Evolutionary conservation across 805 yeast genomes (phyloP), one percentile per base, ranked within the genome.

Genomic region (Tetrapisispora fleetii): DNA sequence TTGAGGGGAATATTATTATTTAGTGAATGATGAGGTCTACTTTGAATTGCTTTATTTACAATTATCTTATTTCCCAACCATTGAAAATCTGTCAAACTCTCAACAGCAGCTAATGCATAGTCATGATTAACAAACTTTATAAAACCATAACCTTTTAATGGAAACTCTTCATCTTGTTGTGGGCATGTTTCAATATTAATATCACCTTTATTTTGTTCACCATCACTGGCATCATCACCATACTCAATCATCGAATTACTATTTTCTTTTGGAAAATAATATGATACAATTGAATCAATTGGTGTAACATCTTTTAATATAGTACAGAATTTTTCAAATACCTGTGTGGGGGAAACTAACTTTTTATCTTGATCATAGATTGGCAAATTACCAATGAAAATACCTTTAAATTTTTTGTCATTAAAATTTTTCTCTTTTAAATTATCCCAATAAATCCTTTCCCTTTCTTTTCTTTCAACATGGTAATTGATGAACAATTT

Each of bases 401-500:
- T 68, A 48, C 76, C 76, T 44, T 72, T 72, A 58, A 76, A 78
- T 51, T 76, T 76, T 41, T 75, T 63, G 54, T 69, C 70, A 52
- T 68, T 70, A 17, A 28, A 33, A 38, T 68, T 62, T 53, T 71
- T 75, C 49, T 75, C 65, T 48, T 74, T 74, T 43, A 58, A 43
- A 37, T 60, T 62, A 37, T 54, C 58, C 57, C 63, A 57, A 47
- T 62, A 64, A 16, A 64, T 50, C 19, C 72, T 64, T 45, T 75
- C 67, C 47, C 89, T 67, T 58, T 82, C 87, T 50, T 75, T 74
- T 54, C 80, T 78, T 43, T 83, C 81, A 42, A 81, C 74, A 60
- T 83, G 87, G 58, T 73, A 80, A 56, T 82, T 80, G 45, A 83
- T 74, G 55, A 76, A 79, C 32, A 67, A 48, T 14, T 54, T 55